Base-by-base conservation (phyloP, 768 basidiomycete genomes). In the Suillus occidentalis region DNA sequence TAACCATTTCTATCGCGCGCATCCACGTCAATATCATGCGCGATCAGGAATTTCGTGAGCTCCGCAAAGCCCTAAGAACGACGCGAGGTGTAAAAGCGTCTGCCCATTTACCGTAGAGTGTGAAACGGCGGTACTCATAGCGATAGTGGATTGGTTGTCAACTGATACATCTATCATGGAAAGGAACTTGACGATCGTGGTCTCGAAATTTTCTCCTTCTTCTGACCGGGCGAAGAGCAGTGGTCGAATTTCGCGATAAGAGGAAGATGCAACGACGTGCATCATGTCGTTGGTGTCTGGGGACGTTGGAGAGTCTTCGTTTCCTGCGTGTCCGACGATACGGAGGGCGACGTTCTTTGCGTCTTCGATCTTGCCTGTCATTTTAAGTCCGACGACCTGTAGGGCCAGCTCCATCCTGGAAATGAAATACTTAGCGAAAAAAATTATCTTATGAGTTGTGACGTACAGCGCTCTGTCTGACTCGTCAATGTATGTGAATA, bases 321-420 rank as follows among this genome's bases (percentile, higher is more conserved):
- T 77, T 31, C 84, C 86, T n/a, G 87, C 80, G 62, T 82, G 89
- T 45, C 92, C 90, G 37, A 97, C 92, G 68, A 97, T 97, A 37
- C 95, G 86, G 86, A 95, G 89, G 16, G 95, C 95, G 43, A 97
- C 91, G 64, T 94, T 92, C 76, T 92, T 90, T 3, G 95, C 95
- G 62, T 95, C 93, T 70, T 96, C 94, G 36, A 97, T 89, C 72
- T 95, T 92, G 57, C 95, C 95, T 0, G 95, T 97, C 93, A 97
- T 96, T 81, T 97, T 95, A 67, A 97, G 80, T 0, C 96, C 96
- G 20, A 98, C 95, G 16, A 97, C 94, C 72, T 97, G 95, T 4
- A 98, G 82, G 60, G 95, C 95, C 62, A 97, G 86, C 75, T 97
- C 96, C 94, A 98, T 96, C 68, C 94, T 96, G 70, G 36, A 70